Evolutionary conservation across 78 protist genomes (phyloP).

Genomic region (Dictyostelium citrinum): DNA sequence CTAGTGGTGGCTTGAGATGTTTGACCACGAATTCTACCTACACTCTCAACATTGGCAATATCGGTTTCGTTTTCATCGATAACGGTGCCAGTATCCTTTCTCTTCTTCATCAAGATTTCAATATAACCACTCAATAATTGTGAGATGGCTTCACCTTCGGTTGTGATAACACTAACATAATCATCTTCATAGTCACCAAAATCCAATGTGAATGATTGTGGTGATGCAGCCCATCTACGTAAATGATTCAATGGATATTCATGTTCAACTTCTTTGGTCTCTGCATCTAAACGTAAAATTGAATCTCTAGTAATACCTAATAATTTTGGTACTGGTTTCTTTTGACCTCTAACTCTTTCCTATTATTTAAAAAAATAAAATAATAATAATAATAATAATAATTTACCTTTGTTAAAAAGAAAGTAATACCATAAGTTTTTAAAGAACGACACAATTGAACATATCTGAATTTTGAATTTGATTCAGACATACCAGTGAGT

Average conservation of each 20-base stretch:
- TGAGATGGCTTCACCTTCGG: slow-evolving; percentile 88
- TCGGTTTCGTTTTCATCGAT: slow-evolving; percentile 77
- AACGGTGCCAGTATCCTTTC: slow-evolving; percentile 55
- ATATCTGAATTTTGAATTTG: slow-evolving; percentile 87
- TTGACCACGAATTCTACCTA: slow-evolving; percentile 76
- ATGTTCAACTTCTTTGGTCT: slow-evolving; percentile 83
- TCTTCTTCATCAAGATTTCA: slow-evolving; percentile 89
- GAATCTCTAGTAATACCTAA: slow-evolving; percentile 90
- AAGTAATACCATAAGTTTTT: slow-evolving; percentile 92
- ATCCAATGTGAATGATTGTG: slow-evolving; percentile 88
- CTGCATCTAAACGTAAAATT: slow-evolving; percentile 84
- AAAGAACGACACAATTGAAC: slow-evolving; percentile 88
- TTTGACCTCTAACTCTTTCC: slow-evolving; percentile 78
- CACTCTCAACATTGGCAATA: slow-evolving; percentile 72
- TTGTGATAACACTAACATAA: slow-evolving; percentile 83
- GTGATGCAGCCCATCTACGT: slow-evolving; percentile 92
- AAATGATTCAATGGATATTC: slow-evolving; percentile 82
- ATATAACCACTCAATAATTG: slow-evolving; percentile 89
- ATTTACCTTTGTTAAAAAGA: slow-evolving; percentile 83
- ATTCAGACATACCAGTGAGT: slow-evolving; percentile 79
- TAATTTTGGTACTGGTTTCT: slow-evolving; percentile 71
- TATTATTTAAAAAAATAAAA: no score
- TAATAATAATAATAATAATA: not conserved
- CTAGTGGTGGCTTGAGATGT: slow-evolving; percentile 58
- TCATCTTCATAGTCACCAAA: slow-evolving; percentile 88